Base-by-base conservation (phyloP, 1,139 yeast species). In the Trichomonascaceae sp. region DNA sequence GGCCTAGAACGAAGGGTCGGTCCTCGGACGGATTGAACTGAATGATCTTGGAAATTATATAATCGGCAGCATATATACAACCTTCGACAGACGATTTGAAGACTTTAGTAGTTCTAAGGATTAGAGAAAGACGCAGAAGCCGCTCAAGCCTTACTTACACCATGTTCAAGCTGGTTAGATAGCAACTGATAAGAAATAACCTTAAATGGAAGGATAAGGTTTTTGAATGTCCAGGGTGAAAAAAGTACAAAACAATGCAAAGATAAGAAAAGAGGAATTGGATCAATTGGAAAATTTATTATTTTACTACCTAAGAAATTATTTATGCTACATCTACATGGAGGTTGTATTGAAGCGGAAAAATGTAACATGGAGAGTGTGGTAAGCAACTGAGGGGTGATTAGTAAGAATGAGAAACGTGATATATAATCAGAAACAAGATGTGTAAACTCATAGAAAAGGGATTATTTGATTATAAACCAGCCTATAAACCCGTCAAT, bases 1-100 rank as follows among this genome's bases (percentile, higher is more conserved):
- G 75, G 0, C 86, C 87, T 50, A 82, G 65, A 1, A 82, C 83
- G 66, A 80, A 82, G 5, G 85, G 85, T 51, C 67, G 74, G 1
- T 66, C 58, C 1, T 77, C 61, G 13, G 83, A 74, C 12, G 86
- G 84, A 1, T 58, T 63, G 59, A 80, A 81, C 1, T 61, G 65
- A 59, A 72, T 78, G 66, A 82, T 81, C 54, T 67, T 69, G 53
- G 66, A 59, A 38, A 79, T 73, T 50, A 82, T 78, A 63, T 77
- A 71, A 49, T 74, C 71, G 22, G 85, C 85, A 53, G 81, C 77
- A 58, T 70, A 76, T 32, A 67, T 69, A 27, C 83, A 78, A 43
- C 84, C 85, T 51, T 75, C 60, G 22, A 58, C 58, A 8, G 66
- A 56, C 18, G 60, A 48, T 22, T 57, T 53, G 52, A 63, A 64